phyloP scores from a whole-genome alignment of 306 rosid genomes.

The Prosopis cineraria region DNA sequence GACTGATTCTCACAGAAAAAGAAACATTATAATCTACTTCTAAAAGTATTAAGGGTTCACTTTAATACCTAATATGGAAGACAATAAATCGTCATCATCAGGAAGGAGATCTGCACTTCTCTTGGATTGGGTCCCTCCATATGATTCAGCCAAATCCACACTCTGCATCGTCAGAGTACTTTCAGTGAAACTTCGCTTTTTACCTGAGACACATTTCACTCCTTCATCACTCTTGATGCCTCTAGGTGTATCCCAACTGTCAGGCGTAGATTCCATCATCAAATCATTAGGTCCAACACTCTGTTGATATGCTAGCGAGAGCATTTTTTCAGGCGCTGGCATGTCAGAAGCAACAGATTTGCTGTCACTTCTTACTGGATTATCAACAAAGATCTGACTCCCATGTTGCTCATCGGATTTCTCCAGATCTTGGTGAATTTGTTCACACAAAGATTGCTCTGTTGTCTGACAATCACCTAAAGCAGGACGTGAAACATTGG shows the following conservation, averaged over 20 bases:
- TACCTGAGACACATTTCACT: constrained; percentile 53
- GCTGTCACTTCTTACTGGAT: constrained; percentile 38
- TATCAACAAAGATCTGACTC: constrained; percentile 42
- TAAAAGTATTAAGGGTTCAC: constrained; percentile 21
- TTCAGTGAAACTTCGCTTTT: constrained; percentile 87
- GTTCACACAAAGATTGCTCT: constrained; percentile 45
- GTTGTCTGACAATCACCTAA: constrained; percentile 36
- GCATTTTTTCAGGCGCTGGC: constrained; percentile 83
- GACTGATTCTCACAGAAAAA: constrained; percentile 20
- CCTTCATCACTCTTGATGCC: constrained; percentile 47
- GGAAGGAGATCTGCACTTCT: constrained; percentile 74
- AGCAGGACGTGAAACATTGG: constrained; percentile 35
- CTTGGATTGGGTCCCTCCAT: constrained; percentile 59
- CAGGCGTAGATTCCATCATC: constrained; percentile 65
- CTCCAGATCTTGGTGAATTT: constrained; percentile 39
- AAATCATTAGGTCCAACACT: constrained; percentile 52
- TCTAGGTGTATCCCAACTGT: constrained; percentile 47
- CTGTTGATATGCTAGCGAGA: constrained; percentile 52
- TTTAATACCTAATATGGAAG: constrained; percentile 88
- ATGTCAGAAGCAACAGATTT: constrained; percentile 58
- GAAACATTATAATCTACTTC: constrained; percentile 16
- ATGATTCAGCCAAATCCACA: constrained; percentile 69
- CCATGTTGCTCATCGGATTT: constrained; percentile 46
- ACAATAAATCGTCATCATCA: constrained; percentile 92
- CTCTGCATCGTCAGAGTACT: constrained; percentile 77